Evolutionary conservation across 169 alveolate species (phyloP), one percentile per base, ranked within the genome.

Genomic region (Plasmodium knowlesi): DNA sequence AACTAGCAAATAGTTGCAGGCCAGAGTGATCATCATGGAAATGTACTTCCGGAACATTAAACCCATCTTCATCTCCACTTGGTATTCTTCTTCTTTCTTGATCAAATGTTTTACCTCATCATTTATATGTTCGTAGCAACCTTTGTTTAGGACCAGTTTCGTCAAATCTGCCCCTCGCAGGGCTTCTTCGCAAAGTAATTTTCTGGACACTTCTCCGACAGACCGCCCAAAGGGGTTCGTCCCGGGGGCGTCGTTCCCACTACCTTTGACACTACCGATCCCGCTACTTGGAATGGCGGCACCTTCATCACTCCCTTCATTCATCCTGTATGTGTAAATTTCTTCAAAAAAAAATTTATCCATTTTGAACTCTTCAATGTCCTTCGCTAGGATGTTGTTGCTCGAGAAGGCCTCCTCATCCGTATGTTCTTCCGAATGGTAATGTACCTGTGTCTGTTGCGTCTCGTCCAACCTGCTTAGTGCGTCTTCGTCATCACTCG

Each of bases 281-380:
- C 57, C 83, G 30, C 41, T 84, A 10, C 57, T 12, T 46, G 19
- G 19, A 10, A 10, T 25, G 22, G 19, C 19, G 19, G 3, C 25
- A 22, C 16, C 14, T 30, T 61, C 76, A 10, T 74, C 93, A 14
- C 39, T 76, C 61, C 39, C 74, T 50, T 85, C 93, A 22, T 85
- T 54, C 14, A 85, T 30, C 61, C 93, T 72, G 41, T 32, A 85
- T 53, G 78, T 53, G 61, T 84, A 85, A 16, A 85, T 85, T 46
- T 85, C 93, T 73, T 85, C 93, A 85, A 85, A 85, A 28, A 85
- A 85, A n/a, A 85, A 12, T 53, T 85, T 85, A 39, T 34, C 43
- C 84, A 73, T 73, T 74, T 74, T 85, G 19, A 16, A 73, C 80
- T 85, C 93, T 85, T 85, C 93, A 0, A 85, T 74, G 67, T 85